Base-by-base conservation (phyloP, 306 rosid species). In the Senna siamea region DNA sequence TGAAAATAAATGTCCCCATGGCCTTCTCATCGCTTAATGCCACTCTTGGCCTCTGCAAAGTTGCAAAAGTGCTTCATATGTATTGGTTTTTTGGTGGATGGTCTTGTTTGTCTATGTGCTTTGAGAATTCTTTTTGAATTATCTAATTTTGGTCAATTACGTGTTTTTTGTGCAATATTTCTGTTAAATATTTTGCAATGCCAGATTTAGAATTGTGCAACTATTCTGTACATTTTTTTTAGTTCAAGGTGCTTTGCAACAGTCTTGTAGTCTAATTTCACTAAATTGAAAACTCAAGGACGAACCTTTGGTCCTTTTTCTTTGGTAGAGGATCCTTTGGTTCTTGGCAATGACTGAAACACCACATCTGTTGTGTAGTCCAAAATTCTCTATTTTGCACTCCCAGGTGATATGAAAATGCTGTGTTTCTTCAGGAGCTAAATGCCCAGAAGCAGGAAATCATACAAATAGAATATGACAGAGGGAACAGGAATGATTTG, bases 401-500 rank as follows among this genome's bases (percentile, higher is more conserved):
- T 56, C 46, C 8, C 64, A 77, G 6, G 1, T 80, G 57, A 79
- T 43, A 5, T 73, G 52, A 73, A 41, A 56, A 61, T 56, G 23
- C 44, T 73, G 7, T 19, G 55, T 79, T 81, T 56, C 80, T 80
- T 53, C 97, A 92, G 99, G 96, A 94, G 83, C 81, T 94, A 76
- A 80, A 84, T 80, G 88, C 85, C 50, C 87, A 59, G 67, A 88
- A 81, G 85, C 86, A 80, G 80, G 90, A 84, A 77, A 92, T 83
- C 75, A 60, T 71, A 78, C 89, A 82, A 69, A 77, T 89, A 41
- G 95, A 89, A 80, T 60, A 70, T 58, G 91, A 78, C 76, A 83
- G 82, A 74, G 96, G 83, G 78, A 89, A 64, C 73, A 83, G 85
- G 77, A 94, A 94, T 75, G 85, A 92, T 77, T 86, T 92, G 55